Conservation (phyloP, 345 rosid genomes). For the Corchorus olitorius region DNA sequence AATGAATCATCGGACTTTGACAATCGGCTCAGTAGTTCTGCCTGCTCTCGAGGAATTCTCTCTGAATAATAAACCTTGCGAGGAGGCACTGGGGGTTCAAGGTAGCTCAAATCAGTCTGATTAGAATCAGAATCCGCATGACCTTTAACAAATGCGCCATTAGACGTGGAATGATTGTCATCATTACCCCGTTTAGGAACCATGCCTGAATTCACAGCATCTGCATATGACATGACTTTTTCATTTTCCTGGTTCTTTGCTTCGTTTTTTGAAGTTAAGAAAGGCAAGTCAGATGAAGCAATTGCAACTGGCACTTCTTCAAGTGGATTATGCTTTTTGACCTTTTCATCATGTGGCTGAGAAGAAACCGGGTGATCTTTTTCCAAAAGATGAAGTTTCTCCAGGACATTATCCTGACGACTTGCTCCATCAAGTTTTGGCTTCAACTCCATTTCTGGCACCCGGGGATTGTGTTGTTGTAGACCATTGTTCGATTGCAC, state of each 20-base stretch:
- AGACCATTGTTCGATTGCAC: constrained; percentile 37
- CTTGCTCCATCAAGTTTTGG: constrained; percentile 37
- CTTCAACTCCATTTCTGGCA: constrained; percentile 37
- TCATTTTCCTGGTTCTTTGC: constrained; percentile 36
- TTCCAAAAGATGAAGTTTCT: constrained; percentile 28
- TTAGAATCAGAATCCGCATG: constrained; percentile 47
- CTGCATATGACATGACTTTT: constrained; percentile 41
- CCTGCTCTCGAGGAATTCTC: constrained; percentile 71
- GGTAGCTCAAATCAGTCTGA: constrained; percentile 52
- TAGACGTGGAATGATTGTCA: constrained; percentile 47
- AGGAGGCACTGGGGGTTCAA: constrained; percentile 48
- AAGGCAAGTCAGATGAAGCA: constrained; percentile 36
- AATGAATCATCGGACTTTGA: constrained; percentile 79
- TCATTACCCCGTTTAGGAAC: constrained; percentile 47
- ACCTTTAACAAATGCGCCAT: constrained; percentile 39
- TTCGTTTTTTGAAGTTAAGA: constrained; percentile 32
- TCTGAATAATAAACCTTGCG: constrained; percentile 70
- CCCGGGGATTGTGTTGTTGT: constrained; percentile 44
- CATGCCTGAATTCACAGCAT: constrained; percentile 40
- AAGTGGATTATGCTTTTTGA: constrained; percentile 37
- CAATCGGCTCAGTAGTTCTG: constrained; percentile 59
- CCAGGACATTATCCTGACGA: constrained; percentile 39
- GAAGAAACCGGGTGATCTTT: constrained; percentile 37
- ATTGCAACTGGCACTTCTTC: constrained; percentile 39
- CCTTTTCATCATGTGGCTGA: constrained; percentile 37